Percentiles rank a stretch among this genome's conserved stretches.
phyloP scores from a whole-genome alignment of 306 rosid genomes.

The Pterocarpus macrocarpus region DNA sequence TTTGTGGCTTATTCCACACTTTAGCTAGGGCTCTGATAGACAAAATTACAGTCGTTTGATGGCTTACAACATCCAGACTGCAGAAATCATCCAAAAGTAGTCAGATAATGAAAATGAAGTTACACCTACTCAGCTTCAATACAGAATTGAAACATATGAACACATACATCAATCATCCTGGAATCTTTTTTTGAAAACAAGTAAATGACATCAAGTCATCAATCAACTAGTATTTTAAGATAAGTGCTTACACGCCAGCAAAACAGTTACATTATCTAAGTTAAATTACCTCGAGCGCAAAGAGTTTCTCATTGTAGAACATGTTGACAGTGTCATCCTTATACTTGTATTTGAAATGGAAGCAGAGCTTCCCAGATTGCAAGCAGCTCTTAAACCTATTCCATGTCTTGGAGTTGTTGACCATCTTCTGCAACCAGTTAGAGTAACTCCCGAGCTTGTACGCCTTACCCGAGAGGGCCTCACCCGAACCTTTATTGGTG shows the following conservation, averaged over 20 bases:
- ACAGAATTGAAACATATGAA: not conserved
- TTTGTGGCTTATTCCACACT: conserved; percentile 45
- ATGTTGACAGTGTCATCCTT: conserved; percentile 25
- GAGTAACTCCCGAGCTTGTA: conserved; percentile 90
- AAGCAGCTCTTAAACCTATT: conserved; percentile 72
- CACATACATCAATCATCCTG: not conserved
- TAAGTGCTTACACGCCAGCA: no score
- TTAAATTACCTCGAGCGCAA: conserved; percentile 70
- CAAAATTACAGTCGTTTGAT: conserved; percentile 58
- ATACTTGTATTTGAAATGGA: conserved; percentile 14
- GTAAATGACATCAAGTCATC: no score
- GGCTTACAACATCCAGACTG: conserved; percentile 97
- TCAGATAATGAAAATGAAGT: not conserved
- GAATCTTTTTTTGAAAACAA: not conserved
- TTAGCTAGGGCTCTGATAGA: conserved; percentile 49
- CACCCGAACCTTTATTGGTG: conserved; percentile 77
- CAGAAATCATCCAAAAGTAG: conserved; percentile 21
- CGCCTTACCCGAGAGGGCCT: conserved; percentile 52
- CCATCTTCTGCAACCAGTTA: conserved; percentile 81
- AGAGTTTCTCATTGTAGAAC: conserved; percentile 51
- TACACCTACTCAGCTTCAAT: not conserved
- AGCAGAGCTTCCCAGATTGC: conserved; percentile 62
- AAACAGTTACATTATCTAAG: no score
- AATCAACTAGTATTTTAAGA: no score
- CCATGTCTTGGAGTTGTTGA: conserved; percentile 63